These are phyloP conservation scores for Tirmania nivea DNA, from an alignment of 495 filamentous ascomycete species.

Conservation along the genomic window DNA sequence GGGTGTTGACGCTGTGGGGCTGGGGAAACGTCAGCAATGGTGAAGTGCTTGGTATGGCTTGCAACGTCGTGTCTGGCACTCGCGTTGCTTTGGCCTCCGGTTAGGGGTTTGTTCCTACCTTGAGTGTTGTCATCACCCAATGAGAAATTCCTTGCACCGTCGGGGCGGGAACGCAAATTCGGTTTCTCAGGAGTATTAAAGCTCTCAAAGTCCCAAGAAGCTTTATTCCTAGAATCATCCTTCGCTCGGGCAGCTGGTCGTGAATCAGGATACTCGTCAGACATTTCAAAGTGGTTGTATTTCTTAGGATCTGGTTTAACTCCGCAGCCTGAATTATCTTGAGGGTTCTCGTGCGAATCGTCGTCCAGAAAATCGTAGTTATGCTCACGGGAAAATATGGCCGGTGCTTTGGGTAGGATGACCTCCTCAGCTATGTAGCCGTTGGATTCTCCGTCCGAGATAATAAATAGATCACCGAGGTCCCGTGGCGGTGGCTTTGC, in stretches of 20 bases:
- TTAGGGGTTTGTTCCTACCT: background rate
- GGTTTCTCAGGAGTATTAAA: conserved; percentile 61
- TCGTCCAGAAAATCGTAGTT: conserved; percentile 15
- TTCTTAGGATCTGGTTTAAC: conserved; percentile 36
- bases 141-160: conserved; percentile 47
- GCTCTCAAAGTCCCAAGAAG: conserved; percentile 70
- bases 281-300: conserved; percentile 75
- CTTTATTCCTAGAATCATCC: conserved; percentile 35
- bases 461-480: conserved; percentile 41
- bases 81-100: conserved; percentile 2
- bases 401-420: conserved; percentile 13
- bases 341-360: conserved; percentile 16
- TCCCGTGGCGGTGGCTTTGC: conserved; percentile 41
- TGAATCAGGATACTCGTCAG: conserved; percentile 34
- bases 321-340: conserved; percentile 6
- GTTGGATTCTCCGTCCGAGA: conserved; percentile 18
- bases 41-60: conserved; percentile 8
- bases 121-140: conserved; percentile 37
- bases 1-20: conserved; percentile 6
- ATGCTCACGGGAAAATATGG: conserved; percentile 10
- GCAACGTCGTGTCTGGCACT: background rate
- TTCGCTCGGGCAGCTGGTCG: conserved; percentile 17
- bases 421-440: background rate
- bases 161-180: conserved; percentile 26
- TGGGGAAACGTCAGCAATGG: conserved; percentile 17